A percentile compares a stretch with the other conserved stretches of the same genome.
phyloP scores from a whole-genome alignment of 495 filamentous ascomycete genomes.

The Halenospora varia region DNA sequence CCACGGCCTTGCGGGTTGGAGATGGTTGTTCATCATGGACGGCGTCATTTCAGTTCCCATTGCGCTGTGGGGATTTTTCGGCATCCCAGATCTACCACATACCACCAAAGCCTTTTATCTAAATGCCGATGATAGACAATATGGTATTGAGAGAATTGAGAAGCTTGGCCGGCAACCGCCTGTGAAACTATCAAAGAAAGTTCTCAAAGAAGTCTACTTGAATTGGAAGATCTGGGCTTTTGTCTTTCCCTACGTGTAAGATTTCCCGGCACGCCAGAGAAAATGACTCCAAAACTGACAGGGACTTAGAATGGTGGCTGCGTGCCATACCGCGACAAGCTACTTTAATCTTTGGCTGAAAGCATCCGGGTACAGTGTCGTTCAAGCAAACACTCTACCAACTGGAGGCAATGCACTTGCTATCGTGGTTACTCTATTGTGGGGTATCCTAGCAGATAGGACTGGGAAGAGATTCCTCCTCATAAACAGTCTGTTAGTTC shows the following conservation, averaged over 20 bases:
- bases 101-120: constrained; percentile 16
- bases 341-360: background rate
- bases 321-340: background rate
- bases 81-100: constrained; percentile 26
- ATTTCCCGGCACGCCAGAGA: background rate
- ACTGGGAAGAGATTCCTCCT: background rate
- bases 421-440: background rate
- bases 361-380: background rate
- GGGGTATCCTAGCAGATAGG: background rate
- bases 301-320: background rate
- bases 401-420: background rate
- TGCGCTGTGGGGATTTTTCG: constrained; percentile 19
- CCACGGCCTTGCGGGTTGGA: constrained; percentile 45
- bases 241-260: background rate
- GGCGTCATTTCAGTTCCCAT: constrained; percentile 30
- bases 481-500: background rate
- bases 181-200: background rate
- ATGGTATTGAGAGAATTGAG: background rate
- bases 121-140: background rate
- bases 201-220: background rate
- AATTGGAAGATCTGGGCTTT: background rate
- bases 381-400: background rate
- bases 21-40: constrained; percentile 36
- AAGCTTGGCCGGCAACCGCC: background rate
- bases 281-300: background rate